Conservation (phyloP, 345 rosid species). For the Trapa bicornis region DNA sequence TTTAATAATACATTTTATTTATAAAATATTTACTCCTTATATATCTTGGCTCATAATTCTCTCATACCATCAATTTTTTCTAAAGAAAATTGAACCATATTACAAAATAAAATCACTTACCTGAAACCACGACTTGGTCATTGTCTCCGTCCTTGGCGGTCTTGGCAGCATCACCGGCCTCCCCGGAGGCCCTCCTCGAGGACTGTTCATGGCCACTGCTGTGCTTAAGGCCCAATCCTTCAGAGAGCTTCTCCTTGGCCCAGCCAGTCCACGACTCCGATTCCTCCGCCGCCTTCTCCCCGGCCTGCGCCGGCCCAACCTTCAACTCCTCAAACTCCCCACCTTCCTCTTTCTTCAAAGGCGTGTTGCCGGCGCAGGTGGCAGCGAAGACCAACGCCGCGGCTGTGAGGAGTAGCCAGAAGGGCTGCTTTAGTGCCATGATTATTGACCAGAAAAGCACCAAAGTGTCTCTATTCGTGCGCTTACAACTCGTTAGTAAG, state of each 20-base stretch:
- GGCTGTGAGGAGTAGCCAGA: slow-evolving; percentile 6
- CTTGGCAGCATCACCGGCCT: slow-evolving; percentile 15
- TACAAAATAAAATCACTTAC: slow-evolving; percentile 8
- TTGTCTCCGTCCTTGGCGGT: slow-evolving; percentile 18
- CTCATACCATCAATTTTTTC: too few relatives aligned
- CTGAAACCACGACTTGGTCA: slow-evolving; percentile 22
- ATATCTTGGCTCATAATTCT: not conserved
- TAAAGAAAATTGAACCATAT: too few relatives aligned
- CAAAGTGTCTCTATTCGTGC: not conserved
- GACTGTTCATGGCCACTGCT: slow-evolving; percentile 17
- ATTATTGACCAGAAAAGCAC: not conserved
- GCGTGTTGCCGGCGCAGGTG: slow-evolving; percentile 14
- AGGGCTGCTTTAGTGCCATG: slow-evolving; percentile 16
- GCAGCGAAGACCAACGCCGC: slow-evolving; percentile 6
- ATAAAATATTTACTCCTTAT: not conserved
- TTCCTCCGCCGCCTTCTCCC: slow-evolving; percentile 14
- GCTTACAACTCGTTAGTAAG: not conserved
- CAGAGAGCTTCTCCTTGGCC: slow-evolving; percentile 43
- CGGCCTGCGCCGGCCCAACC: slow-evolving; percentile 6
- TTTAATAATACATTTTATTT: too few relatives aligned
- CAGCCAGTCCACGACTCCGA: slow-evolving; percentile 44
- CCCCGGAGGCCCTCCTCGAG: slow-evolving; percentile 16
- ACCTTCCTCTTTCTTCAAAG: slow-evolving; percentile 9
- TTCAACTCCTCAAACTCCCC: slow-evolving; percentile 8
- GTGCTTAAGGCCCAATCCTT: slow-evolving; percentile 27